phyloP scores from a whole-genome alignment of 1,139 yeast genomes.

The Magnusiomyces sp. region DNA sequence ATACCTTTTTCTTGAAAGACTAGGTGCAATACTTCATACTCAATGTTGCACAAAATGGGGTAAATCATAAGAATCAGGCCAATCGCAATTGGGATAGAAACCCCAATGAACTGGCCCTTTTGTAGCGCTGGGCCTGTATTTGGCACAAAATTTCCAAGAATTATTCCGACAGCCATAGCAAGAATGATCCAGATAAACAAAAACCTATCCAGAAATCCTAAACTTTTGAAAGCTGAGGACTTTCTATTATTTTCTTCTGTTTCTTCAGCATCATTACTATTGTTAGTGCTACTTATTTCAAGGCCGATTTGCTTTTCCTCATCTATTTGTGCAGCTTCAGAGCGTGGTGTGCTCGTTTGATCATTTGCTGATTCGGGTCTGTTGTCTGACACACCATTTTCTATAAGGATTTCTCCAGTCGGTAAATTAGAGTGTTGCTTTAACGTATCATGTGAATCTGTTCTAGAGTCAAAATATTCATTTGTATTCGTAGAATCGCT shows the following conservation, averaged over 20 bases:
- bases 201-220: constrained; percentile 22
- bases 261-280: too few species aligned
- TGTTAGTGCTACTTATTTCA: too few species aligned
- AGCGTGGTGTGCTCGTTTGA: too few species aligned
- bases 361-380: too few species aligned
- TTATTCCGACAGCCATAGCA: constrained; percentile 28
- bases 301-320: too few species aligned
- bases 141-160: constrained; percentile 29
- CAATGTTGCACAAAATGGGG: constrained; percentile 49
- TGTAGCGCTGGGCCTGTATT: constrained; percentile 20
- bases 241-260: constrained; percentile 50
- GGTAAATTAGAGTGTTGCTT: too few species aligned
- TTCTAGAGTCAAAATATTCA: too few species aligned
- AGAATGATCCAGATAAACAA: constrained; percentile 28
- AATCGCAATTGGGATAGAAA: constrained; percentile 41
- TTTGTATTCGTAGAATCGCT: too few species aligned
- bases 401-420: too few species aligned
- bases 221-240: constrained; percentile 6
- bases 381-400: too few species aligned
- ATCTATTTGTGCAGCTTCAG: too few species aligned
- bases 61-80: constrained; percentile 53
- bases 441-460: too few species aligned
- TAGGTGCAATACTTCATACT: constrained; percentile 38
- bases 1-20: constrained; percentile 25
- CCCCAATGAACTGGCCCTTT: constrained; percentile 25